Conservation (phyloP, 805 yeast species). For the Teunomyces cretensis region DNA sequence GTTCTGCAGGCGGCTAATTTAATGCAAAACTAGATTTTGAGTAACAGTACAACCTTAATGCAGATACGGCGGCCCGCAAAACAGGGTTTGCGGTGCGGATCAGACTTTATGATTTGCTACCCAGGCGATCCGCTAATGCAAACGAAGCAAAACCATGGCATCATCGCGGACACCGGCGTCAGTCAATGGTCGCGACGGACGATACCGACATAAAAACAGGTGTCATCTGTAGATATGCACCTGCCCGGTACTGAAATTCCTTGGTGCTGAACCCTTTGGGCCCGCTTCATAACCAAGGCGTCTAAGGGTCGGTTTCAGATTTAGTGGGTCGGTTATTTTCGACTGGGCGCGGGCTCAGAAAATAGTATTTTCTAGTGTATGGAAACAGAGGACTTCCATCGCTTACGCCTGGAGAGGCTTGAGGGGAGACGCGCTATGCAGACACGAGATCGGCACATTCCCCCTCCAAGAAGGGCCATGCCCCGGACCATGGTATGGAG, state of each 20-base stretch:
- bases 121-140: background rate
- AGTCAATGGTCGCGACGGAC: too few species aligned
- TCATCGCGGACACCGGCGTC: too few species aligned
- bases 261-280: background rate
- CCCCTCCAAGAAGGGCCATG: too few species aligned
- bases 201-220: too few species aligned
- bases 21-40: slow-evolving; percentile 1
- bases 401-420: background rate
- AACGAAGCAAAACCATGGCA: background rate
- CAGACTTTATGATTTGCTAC: background rate
- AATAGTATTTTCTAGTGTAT: background rate
- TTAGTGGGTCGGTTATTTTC: slow-evolving; percentile 1
- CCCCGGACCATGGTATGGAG: too few species aligned
- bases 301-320: background rate
- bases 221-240: background rate
- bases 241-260: background rate
- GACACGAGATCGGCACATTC: too few species aligned
- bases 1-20: slow-evolving; percentile 1
- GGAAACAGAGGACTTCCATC: background rate
- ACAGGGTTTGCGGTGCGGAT: background rate
- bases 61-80: too few species aligned
- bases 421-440: too few species aligned
- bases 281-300: background rate
- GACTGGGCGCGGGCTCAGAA: background rate
- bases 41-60: background rate